A percentile compares a stretch with the other conserved stretches of the same genome.
Evolutionary conservation across 2,329 filamentous ascomycete genomes (phyloP).

Genomic region (Botrytis cinerea): DNA sequence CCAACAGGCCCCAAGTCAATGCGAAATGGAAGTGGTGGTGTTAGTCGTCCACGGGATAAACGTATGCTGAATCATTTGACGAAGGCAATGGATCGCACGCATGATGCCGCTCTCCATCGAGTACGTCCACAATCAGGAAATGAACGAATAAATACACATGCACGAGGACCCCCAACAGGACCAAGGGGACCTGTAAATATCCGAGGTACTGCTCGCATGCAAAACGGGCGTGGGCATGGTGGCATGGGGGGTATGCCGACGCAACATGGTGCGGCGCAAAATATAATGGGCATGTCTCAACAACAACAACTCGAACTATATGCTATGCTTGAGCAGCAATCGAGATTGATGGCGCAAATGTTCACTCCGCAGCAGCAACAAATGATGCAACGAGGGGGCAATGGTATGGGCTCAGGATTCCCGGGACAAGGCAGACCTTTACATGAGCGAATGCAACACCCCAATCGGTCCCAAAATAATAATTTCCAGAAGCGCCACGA

Average conservation of each 20-base stretch:
- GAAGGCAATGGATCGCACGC: slow-evolving; percentile 76
- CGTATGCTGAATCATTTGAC: slow-evolving; percentile 84
- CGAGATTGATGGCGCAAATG: slow-evolving; percentile 79
- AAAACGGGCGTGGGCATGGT: slow-evolving; percentile 51
- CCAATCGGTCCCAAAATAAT: slow-evolving; percentile 32
- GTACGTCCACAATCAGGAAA: slow-evolving; percentile 71
- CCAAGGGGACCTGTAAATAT: slow-evolving; percentile 56
- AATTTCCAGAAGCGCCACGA: slow-evolving; percentile 32
- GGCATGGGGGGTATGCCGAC: slow-evolving; percentile 47
- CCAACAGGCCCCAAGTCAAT: slow-evolving; percentile 95
- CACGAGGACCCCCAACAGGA: slow-evolving; percentile 69
- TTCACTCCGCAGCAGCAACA: slow-evolving; percentile 49
- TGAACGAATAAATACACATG: slow-evolving; percentile 80
- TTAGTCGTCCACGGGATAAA: slow-evolving; percentile 65
- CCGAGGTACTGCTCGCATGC: slow-evolving; percentile 41
- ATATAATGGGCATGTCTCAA: slow-evolving; percentile 57
- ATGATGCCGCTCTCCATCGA: slow-evolving; percentile 77
- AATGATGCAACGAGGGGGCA: slow-evolving; percentile 42
- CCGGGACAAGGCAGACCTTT: slow-evolving; percentile 57
- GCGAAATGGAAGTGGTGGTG: slow-evolving; percentile 63
- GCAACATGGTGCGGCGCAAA: slow-evolving; percentile 47
- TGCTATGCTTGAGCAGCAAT: slow-evolving; percentile 81
- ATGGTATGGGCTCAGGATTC: slow-evolving; percentile 50
- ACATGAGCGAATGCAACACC: slow-evolving; percentile 68
- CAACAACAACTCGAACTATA: slow-evolving; percentile 74